These are phyloP conservation scores for Ceratocystis cubensis DNA, from an alignment of 2,329 filamentous ascomycete species.

Conservation along the genomic window DNA sequence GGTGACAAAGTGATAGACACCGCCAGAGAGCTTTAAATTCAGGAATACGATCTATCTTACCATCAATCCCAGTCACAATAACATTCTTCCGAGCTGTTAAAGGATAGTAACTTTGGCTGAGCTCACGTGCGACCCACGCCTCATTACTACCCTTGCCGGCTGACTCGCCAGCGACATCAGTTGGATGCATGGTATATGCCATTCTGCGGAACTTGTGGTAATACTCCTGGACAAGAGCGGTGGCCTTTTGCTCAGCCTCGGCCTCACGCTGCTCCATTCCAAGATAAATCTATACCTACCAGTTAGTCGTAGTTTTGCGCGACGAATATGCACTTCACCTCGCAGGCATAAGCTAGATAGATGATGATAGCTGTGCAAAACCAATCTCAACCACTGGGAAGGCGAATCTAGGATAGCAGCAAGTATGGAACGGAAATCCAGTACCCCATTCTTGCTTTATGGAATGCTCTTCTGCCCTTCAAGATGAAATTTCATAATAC, in stretches of 20 bases:
- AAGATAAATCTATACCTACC: slow-evolving; percentile 46
- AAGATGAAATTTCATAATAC: neutral
- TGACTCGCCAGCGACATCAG: slow-evolving; percentile 52
- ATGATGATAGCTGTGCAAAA: neutral
- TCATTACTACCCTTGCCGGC: slow-evolving; percentile 66
- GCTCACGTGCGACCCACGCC: slow-evolving; percentile 55
- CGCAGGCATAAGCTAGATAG: neutral
- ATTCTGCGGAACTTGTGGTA: slow-evolving; percentile 53
- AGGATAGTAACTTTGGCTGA: slow-evolving; percentile 46
- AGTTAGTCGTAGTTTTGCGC: neutral
- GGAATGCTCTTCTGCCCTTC: neutral
- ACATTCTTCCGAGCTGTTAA: slow-evolving; percentile 44
- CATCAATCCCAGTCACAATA: slow-evolving; percentile 59
- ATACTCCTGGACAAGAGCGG: slow-evolving; percentile 49
- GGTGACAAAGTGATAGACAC: neutral
- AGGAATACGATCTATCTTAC: slow-evolving; percentile 33
- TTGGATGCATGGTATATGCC: slow-evolving; percentile 54
- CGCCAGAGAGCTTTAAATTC: neutral
- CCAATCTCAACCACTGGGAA: neutral
- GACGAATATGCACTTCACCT: neutral
- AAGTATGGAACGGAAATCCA: neutral
- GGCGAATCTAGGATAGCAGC: neutral
- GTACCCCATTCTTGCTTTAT: too few relatives aligned
- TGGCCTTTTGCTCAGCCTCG: slow-evolving; percentile 48
- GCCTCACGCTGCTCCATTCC: slow-evolving; percentile 60